phyloP scores from a whole-genome alignment of 2,329 filamentous ascomycete species.

The Colletotrichum phormii region DNA sequence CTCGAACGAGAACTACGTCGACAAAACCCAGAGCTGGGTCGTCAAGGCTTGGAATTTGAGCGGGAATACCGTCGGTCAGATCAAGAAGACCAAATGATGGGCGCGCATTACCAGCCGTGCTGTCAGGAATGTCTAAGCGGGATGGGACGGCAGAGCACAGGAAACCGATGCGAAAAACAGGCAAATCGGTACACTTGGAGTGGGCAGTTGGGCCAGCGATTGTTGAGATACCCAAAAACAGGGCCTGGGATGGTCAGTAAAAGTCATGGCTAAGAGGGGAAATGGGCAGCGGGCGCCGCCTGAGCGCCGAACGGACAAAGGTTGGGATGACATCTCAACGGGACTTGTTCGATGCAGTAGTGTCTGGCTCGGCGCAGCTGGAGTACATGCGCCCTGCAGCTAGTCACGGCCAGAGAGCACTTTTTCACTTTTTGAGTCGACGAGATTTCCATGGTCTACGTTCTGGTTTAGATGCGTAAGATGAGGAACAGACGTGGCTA shows the following conservation, averaged over 20 bases:
- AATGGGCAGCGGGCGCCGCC: conserved; percentile 1
- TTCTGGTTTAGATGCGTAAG: not conserved
- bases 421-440: not conserved
- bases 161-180: not conserved
- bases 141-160: not conserved
- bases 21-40: conserved; percentile 76
- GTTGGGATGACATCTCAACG: conserved; percentile 24
- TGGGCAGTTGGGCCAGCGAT: not conserved
- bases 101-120: not conserved
- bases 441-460: not conserved
- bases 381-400: not conserved
- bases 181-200: not conserved
- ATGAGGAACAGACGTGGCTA: not conserved
- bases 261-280: not conserved
- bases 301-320: conserved; percentile 11
- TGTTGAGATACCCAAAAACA: conserved; percentile 6
- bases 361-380: not conserved
- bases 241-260: not conserved
- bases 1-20: conserved; percentile 77
- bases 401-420: not conserved
- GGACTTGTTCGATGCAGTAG: conserved; percentile 3
- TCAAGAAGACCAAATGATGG: conserved; percentile 32
- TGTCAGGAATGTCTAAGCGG: not conserved
- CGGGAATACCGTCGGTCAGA: conserved; percentile 41
- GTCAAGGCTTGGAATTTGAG: conserved; percentile 75